Base-by-base conservation (phyloP, 2,329 filamentous ascomycete species). In the Capronia epimyces region DNA sequence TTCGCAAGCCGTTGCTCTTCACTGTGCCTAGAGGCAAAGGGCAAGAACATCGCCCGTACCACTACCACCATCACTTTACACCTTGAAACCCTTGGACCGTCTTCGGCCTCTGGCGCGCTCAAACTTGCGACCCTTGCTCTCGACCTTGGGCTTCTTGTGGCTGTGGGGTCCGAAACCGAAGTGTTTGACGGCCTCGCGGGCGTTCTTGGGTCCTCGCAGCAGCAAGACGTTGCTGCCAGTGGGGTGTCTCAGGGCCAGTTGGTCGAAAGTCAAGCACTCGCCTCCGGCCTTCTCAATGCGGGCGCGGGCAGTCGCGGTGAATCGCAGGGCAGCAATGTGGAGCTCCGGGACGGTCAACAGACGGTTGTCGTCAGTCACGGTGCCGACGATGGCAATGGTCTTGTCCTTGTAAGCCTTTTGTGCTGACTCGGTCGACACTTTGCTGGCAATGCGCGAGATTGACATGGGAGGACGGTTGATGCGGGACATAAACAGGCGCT, bases 61-160 rank as follows among this genome's bases (percentile, higher is more conserved):
- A 52, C 39, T 51, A 55, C 46, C 36, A 43, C 43, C 37, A 51
- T 37, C 41, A 49, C 16, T 32, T 49, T 18, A 98, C 73, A 98
- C 93, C 89, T 98, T 98, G 90, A 98, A 98, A 83, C 94, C 93
- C 71, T 87, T 84, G 69, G 90, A 97, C 74, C 89, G 82, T 86
- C 93, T 94, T 78, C 93, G 90, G 77, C 93, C 94, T 93, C 93
- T 90, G 70, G 90, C 93, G 70, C 84, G 83, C 86, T 98, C 94
- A 81, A 98, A 98, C 83, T 98, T 98, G 78, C 93, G 87, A 71
- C 94, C 94, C 87, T 98, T 98, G 81, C 89, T 95, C 77, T 89
- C 82, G 69, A 98, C 82, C 67, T 95, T 87, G 65, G 91, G 91
- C 83, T 96, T 97, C 91, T 97, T 98, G 86, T 95, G 80, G 75